Evolutionary conservation across 495 filamentous ascomycete species (phyloP), one percentile per base, ranked within the genome.

Genomic region (Corynascus novoguineensis): DNA sequence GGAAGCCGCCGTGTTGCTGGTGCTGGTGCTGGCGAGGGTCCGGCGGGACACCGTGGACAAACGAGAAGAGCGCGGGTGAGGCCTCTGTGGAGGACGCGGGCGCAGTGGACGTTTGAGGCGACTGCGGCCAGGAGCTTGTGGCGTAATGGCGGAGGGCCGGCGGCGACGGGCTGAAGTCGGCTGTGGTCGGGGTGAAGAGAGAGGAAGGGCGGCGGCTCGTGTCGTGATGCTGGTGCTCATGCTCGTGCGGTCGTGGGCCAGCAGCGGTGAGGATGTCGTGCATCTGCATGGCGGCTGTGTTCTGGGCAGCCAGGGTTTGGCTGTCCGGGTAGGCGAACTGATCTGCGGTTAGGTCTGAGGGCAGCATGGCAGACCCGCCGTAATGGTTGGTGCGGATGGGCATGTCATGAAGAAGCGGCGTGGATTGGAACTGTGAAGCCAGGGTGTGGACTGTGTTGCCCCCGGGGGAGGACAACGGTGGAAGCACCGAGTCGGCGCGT

Each of bases 321-420:
- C 61, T 40, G 29, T 74, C 71, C n/a, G 69, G 57, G 45, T 68
- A 75, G n/a, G 52, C 8, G 27, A 68, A 61, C n/a, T 71, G 66
- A 7, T 71, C 68, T 22, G 51, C 4, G 63, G 38, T 9, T 50
- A 73, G 56, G 25, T 70, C 70, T 0, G 68, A 3, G 0, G 65
- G 59, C 22, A 73, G 55, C 2, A 69, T 60, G 21, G 62, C 41
- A 5, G 68, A 50, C 0, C 64, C 11, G 53, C 44, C 31, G 29
- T 70, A 71, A 24, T 60, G 57, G 12, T 34, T 3, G 28, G 57
- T 45, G n/a, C 65, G 50, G 17, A 70, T 58, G 6, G 68, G 58
- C 41, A 74, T 59, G 9, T 69, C 66, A 15, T 64, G 59, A 9
- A 71, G 59, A 46, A 72, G 71, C 7, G 62, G 55, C 21, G 56